Conservation (phyloP, 75 land plant genomes). For the Pinus albicaulis region DNA sequence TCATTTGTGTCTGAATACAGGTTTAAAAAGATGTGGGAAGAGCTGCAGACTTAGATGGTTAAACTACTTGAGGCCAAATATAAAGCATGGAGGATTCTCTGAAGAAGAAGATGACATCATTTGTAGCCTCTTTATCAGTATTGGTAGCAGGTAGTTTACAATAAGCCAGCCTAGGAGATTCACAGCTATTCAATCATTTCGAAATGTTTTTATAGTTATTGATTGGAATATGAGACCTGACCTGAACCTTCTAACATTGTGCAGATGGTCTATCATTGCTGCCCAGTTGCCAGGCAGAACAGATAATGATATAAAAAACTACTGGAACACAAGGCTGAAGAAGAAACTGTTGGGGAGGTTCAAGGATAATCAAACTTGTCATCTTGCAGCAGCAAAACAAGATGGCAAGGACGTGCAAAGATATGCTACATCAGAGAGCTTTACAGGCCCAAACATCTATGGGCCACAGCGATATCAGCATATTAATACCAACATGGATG, state of each 20-base stretch:
- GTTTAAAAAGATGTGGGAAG: slow-evolving; percentile 74
- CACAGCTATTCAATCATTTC: not conserved
- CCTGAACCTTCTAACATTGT: not conserved
- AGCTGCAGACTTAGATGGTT: slow-evolving; percentile 84
- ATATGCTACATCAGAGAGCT: not conserved
- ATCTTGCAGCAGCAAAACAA: not conserved
- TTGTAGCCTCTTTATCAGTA: slow-evolving; percentile 39
- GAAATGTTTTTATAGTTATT: no score
- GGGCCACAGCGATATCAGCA: not conserved
- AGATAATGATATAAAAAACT: slow-evolving; percentile 42
- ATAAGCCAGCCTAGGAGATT: not conserved
- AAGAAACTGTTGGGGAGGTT: slow-evolving; percentile 36
- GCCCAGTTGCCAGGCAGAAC: slow-evolving; percentile 46
- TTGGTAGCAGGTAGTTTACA: slow-evolving; percentile 48
- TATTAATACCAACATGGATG: not conserved
- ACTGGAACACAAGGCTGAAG: slow-evolving; percentile 44
- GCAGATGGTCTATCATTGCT: slow-evolving; percentile 44
- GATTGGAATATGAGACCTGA: not conserved
- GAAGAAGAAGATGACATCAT: slow-evolving; percentile 71
- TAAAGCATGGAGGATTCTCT: slow-evolving; percentile 73
- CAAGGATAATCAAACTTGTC: slow-evolving; percentile 12
- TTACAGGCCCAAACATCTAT: not conserved
- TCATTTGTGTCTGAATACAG: slow-evolving; percentile 11
- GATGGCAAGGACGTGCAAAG: not conserved
- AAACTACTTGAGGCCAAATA: slow-evolving; percentile 72